These are phyloP conservation scores for Tricholoma sp. DNA, from an alignment of 768 basidiomycete genomes.

Conservation along the genomic window DNA sequence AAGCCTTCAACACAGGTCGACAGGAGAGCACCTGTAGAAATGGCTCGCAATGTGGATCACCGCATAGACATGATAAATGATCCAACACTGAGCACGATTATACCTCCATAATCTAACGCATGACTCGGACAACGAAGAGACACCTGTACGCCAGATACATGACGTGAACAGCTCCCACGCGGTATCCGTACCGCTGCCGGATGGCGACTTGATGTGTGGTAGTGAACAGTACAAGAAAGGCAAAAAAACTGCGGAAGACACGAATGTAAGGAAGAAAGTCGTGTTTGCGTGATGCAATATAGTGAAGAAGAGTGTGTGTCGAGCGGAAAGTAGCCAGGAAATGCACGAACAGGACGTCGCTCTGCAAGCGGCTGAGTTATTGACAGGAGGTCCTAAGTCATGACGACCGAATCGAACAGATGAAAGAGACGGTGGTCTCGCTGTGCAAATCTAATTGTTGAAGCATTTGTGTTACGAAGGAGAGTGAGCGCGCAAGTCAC, in stretches of 20 bases:
- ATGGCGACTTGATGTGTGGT: slow-evolving; percentile 71
- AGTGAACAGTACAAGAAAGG: slow-evolving; percentile 64
- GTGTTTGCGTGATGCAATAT: slow-evolving; percentile 57
- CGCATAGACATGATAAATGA: slow-evolving; percentile 79
- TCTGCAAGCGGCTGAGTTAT: slow-evolving; percentile 84
- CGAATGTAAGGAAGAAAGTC: too few relatives aligned
- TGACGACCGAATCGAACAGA: slow-evolving; percentile 9
- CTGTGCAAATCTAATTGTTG: slow-evolving; percentile 62
- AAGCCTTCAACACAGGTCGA: slow-evolving; percentile 48
- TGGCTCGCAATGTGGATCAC: slow-evolving; percentile 69
- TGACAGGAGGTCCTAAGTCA: slow-evolving; percentile 43
- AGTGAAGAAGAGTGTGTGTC: slow-evolving; percentile 45
- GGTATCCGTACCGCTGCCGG: slow-evolving; percentile 51
- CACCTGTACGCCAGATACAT: slow-evolving; percentile 35
- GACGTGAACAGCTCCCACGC: slow-evolving; percentile 4
- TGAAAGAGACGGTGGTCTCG: slow-evolving; percentile 44
- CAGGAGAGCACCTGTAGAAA: slow-evolving; percentile 41
- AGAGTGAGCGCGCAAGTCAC: slow-evolving; percentile 20
- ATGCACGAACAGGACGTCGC: slow-evolving; percentile 55
- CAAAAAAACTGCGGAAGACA: slow-evolving; percentile 50
- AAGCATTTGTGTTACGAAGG: slow-evolving; percentile 5
- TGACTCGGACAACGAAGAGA: slow-evolving; percentile 56
- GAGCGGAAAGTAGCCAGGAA: slow-evolving; percentile 50
- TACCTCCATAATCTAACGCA: slow-evolving; percentile 75
- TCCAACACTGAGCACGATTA: slow-evolving; percentile 72